Conservation (phyloP, 352 stramenopile genomes). For the Globisporangium abappressorium region DNA sequence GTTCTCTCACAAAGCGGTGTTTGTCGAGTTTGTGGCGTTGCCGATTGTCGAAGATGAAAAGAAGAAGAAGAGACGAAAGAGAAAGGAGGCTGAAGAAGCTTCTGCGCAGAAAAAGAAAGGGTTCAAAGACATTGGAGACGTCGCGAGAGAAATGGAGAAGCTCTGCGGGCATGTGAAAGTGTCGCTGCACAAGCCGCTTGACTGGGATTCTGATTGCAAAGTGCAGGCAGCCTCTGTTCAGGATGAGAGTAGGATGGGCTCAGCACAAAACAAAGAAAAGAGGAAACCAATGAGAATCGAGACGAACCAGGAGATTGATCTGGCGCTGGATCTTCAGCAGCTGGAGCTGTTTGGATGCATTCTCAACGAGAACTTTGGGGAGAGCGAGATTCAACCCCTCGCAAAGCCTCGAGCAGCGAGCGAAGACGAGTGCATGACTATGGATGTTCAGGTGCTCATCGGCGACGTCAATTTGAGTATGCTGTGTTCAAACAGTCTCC, state of each 20-base stretch:
- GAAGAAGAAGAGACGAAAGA: slow-evolving; percentile 20
- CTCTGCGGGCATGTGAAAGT: slow-evolving; percentile 42
- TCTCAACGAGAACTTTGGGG: slow-evolving; percentile 56
- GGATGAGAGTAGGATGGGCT: neutral
- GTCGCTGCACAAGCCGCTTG: slow-evolving; percentile 24
- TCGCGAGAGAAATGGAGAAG: slow-evolving; percentile 54
- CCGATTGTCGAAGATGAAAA: slow-evolving; percentile 27
- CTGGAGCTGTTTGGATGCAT: slow-evolving; percentile 62
- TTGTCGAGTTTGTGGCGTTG: slow-evolving; percentile 47
- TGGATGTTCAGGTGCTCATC: slow-evolving; percentile 41
- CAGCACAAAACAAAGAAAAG: neutral
- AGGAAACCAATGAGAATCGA: neutral
- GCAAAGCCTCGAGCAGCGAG: neutral
- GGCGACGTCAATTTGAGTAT: slow-evolving; percentile 44
- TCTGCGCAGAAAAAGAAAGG: neutral
- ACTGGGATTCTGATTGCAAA: slow-evolving; percentile 29
- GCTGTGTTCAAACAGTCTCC: slow-evolving; percentile 18
- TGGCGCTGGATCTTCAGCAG: slow-evolving; percentile 58
- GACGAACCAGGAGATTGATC: slow-evolving; percentile 21
- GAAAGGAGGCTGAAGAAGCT: neutral
- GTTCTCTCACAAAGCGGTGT: slow-evolving; percentile 31
- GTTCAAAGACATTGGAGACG: slow-evolving; percentile 39
- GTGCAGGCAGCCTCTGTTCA: neutral
- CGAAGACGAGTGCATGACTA: slow-evolving; percentile 43
- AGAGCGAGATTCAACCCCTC: slow-evolving; percentile 14